Evolutionary conservation across 1,139 yeast genomes (phyloP).

Genomic region (Hemisphaericaspora lyxosophila): DNA sequence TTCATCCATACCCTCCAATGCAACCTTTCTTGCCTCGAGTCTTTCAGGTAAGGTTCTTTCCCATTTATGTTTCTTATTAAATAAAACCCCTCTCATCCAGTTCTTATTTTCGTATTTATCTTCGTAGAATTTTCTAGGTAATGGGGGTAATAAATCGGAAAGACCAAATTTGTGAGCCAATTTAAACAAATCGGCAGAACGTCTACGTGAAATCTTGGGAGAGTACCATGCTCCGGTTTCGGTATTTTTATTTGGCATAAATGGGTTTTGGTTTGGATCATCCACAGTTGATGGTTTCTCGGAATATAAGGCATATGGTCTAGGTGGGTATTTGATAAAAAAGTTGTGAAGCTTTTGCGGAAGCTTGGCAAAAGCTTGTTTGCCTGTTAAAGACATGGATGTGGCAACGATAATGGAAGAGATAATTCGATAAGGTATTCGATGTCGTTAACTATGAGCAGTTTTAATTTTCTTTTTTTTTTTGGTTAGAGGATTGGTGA

Average conservation of each 20-base stretch:
- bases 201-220: slow-evolving; percentile 76
- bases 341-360: slow-evolving; percentile 75
- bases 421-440: neutral
- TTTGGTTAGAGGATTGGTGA: neutral
- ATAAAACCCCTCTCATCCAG: slow-evolving; percentile 74
- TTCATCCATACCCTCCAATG: slow-evolving; percentile 71
- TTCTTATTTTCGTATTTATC: slow-evolving; percentile 73
- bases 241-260: slow-evolving; percentile 81
- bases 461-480: neutral
- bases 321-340: slow-evolving; percentile 82
- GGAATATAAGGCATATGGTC: slow-evolving; percentile 70
- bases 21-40: slow-evolving; percentile 60
- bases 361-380: slow-evolving; percentile 54
- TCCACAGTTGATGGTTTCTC: slow-evolving; percentile 61
- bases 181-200: slow-evolving; percentile 84
- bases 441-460: neutral
- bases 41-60: slow-evolving; percentile 69
- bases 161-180: slow-evolving; percentile 81
- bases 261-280: slow-evolving; percentile 81
- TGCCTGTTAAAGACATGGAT: slow-evolving; percentile 24
- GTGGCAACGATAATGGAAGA: too few species aligned
- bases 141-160: slow-evolving; percentile 72
- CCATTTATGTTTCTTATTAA: slow-evolving; percentile 80
- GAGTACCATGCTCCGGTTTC: slow-evolving; percentile 75
- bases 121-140: slow-evolving; percentile 73